Evolutionary conservation across 805 yeast species (phyloP), one percentile per base, ranked within the genome.

Genomic region (Wickerhamiella bombiphila): DNA sequence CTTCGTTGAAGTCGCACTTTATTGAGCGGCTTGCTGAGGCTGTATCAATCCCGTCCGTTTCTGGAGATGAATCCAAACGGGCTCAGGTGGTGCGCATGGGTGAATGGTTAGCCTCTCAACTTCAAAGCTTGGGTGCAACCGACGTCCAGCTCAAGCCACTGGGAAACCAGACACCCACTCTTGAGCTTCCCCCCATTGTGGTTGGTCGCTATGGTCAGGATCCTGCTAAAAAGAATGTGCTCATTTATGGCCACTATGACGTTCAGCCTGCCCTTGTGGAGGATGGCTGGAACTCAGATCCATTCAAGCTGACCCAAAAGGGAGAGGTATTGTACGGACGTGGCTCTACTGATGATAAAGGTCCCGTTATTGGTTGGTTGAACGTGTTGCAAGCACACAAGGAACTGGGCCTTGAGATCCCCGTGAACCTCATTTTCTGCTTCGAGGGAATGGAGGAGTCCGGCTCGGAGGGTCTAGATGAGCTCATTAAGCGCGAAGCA

Each of bases 381-480:
- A 88, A 91, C 57, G 78, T 76, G 29, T 68, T 91, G 31, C 80
- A 86, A 63, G 96, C 98, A 13, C 96, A 91, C 63, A 75, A 69
- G 40, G 80, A 75, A 49, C 70, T 82, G 40, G 85, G 82, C 16
- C 54, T 81, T 53, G 95, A 86, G 46, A 68, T 91, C 41, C 99
- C 99, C 15, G 96, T 91, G 45, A 91, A 91, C 64, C 62, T 91
- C 51, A 71, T 85, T 35, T 78, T 80, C 57, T 83, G 95, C 61
- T 91, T 91, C 53, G 99, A 91, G 64, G 97, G 98, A 44, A 91
- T 91, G 99, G 99, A 91, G 64, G 99, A 91, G 64, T 76, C 86
- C 46, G 99, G 99, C 18, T 83, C 95, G 24, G 61, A 82, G 36
- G 97, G 97, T 25, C 70, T 91, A 47, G 98, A 88, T 49, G 74